These are phyloP conservation scores for Euphrasia confusa DNA, from an alignment of 257 asterid genomes.

Conservation along the genomic window DNA sequence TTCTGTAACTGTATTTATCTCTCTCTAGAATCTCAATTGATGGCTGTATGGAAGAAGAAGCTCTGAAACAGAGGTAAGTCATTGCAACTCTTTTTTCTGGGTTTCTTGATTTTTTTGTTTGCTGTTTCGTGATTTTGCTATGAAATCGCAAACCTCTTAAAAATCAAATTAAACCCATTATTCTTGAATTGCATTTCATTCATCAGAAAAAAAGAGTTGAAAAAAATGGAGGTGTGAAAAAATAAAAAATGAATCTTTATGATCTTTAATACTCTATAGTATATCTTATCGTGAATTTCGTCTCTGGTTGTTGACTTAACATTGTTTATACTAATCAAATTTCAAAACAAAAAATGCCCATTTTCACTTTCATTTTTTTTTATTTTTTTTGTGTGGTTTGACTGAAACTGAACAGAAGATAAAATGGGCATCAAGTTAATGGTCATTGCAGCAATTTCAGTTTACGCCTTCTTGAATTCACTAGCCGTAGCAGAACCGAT, in stretches of 20 bases:
- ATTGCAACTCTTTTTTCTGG: background rate
- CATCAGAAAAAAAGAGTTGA: conserved; percentile 2
- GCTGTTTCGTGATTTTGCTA: background rate
- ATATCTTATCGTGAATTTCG: conserved; percentile 15
- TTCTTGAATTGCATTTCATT: background rate
- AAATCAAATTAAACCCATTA: conserved; percentile 7
- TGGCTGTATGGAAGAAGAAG: conserved; percentile 22
- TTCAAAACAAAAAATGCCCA: conserved; percentile 9
- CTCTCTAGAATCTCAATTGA: conserved; percentile 17
- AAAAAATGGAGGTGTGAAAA: conserved; percentile 34
- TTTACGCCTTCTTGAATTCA: conserved; percentile 29
- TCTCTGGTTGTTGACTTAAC: conserved; percentile 34
- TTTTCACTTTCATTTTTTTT: background rate
- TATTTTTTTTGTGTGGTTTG: conserved; percentile 13
- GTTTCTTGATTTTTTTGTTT: background rate
- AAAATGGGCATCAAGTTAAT: conserved; percentile 48
- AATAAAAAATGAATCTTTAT: conserved; percentile 22
- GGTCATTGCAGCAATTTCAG: conserved; percentile 32
- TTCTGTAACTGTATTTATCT: conserved; percentile 21
- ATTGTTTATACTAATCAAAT: conserved; percentile 1
- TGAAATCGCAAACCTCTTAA: background rate
- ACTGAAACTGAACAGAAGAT: conserved; percentile 17
- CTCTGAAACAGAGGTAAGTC: conserved; percentile 14
- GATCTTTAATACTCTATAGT: conserved; percentile 13
- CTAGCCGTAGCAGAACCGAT: conserved; percentile 51